These are phyloP conservation scores for Penicillium daleae DNA, from an alignment of 495 filamentous ascomycete species.

Conservation along the genomic window DNA sequence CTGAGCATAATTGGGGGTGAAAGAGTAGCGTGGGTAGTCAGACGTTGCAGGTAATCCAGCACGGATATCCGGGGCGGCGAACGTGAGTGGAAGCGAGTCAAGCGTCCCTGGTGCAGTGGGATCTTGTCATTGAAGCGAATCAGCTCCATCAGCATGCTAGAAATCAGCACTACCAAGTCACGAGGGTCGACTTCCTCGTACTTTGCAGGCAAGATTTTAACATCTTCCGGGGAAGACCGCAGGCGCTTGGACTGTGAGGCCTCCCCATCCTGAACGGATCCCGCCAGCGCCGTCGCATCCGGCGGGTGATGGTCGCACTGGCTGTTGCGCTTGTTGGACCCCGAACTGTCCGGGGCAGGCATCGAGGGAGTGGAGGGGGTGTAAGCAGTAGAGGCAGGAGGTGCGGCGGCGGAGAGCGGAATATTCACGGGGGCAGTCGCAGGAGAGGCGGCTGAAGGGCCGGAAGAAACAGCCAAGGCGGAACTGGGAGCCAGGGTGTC, in stretches of 20 bases:
- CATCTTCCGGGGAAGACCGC: conserved; percentile 56
- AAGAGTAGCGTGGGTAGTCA: conserved; percentile 92
- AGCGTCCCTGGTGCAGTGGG: conserved; percentile 76
- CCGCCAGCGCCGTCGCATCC: conserved; percentile 42
- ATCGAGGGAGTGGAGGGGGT: conserved; percentile 41
- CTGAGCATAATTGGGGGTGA: conserved; percentile 94
- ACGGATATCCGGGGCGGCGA: conserved; percentile 94
- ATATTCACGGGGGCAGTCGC: conserved; percentile 27
- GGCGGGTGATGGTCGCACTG: conserved; percentile 34
- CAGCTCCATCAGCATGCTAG: conserved; percentile 93
- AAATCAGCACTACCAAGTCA: conserved; percentile 86
- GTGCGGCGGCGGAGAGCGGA: conserved; percentile 4
- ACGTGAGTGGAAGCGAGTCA: conserved; percentile 95
- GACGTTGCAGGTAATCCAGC: conserved; percentile 84
- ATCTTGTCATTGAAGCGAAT: conserved; percentile 91
- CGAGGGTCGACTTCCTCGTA: conserved; percentile 81
- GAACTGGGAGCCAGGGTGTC: conserved; percentile 21
- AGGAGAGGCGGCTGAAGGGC: conserved; percentile 26
- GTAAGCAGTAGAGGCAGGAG: conserved; percentile 26
- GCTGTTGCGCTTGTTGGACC: conserved; percentile 51
- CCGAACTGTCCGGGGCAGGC: conserved; percentile 38
- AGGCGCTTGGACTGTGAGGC: conserved; percentile 56
- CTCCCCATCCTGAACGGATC: conserved; percentile 52
- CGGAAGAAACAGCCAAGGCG: conserved; percentile 28
- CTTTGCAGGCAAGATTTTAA: conserved; percentile 71